phyloP scores from a whole-genome alignment of 2,329 filamentous ascomycete genomes.

The Alternaria brassicicola region DNA sequence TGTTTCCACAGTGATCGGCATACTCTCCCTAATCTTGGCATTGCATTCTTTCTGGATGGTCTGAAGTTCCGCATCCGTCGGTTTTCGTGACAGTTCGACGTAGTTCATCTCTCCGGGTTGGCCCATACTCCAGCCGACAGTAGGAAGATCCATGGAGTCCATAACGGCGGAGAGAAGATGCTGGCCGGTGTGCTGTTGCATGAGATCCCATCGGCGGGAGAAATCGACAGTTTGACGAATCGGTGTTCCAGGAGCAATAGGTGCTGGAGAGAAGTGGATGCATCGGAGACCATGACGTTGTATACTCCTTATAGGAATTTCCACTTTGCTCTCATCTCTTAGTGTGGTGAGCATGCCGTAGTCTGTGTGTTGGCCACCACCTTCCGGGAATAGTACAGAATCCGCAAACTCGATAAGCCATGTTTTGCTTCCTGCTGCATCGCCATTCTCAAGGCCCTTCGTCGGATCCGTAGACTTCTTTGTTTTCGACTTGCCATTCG shows the following conservation, averaged over 20 bases:
- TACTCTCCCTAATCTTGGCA: slow-evolving; percentile 32
- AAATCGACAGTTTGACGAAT: slow-evolving; percentile 41
- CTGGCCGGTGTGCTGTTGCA: slow-evolving; percentile 47
- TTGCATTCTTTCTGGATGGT: slow-evolving; percentile 39
- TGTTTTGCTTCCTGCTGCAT: slow-evolving; percentile 20
- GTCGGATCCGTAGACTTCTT: slow-evolving; percentile 36
- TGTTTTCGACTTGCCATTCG: slow-evolving; percentile 31
- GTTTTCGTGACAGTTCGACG: slow-evolving; percentile 41
- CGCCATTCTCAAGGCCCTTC: slow-evolving; percentile 20
- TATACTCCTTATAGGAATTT: slow-evolving; percentile 38
- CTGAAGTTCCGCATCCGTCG: slow-evolving; percentile 31
- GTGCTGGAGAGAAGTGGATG: slow-evolving; percentile 80
- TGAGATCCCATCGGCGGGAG: slow-evolving; percentile 40
- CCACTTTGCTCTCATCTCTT: slow-evolving; percentile 12
- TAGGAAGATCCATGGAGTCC: slow-evolving; percentile 39
- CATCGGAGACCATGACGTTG: slow-evolving; percentile 61
- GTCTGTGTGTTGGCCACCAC: slow-evolving; percentile 43
- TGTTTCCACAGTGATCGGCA: slow-evolving; percentile 40
- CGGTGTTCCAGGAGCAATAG: slow-evolving; percentile 75
- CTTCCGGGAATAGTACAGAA: slow-evolving; percentile 44
- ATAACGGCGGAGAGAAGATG: slow-evolving; percentile 44
- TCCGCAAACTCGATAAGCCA: slow-evolving; percentile 43
- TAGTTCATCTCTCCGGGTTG: slow-evolving; percentile 44
- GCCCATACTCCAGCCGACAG: slow-evolving; percentile 43
- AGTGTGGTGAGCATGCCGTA: slow-evolving; percentile 37